Conservation (phyloP, 441 rosid genomes). For the Arabidopsis lyrata region DNA sequence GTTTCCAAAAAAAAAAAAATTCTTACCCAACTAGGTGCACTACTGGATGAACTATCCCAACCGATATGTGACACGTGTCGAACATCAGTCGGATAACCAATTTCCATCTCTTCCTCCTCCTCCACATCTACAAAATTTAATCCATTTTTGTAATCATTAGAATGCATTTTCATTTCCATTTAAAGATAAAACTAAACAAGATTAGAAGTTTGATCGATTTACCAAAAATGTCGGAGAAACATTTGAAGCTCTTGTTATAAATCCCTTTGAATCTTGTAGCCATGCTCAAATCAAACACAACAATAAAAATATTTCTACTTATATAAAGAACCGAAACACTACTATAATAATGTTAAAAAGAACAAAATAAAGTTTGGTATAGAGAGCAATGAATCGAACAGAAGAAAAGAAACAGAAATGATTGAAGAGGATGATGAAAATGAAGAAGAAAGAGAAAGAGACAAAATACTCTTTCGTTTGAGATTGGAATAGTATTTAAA, state of each 20-base stretch:
- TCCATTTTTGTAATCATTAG: not conserved
- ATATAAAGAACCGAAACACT: slow-evolving; percentile 2
- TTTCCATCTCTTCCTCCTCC: slow-evolving; percentile 67
- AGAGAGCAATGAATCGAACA: not conserved
- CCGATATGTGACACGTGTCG: slow-evolving; percentile 79
- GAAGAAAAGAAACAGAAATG: not conserved
- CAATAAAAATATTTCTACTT: not conserved
- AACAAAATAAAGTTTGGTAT: not conserved
- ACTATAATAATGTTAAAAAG: not conserved
- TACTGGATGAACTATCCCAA: slow-evolving; percentile 66
- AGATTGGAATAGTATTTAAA: slow-evolving; percentile 40
- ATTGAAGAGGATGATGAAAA: slow-evolving; percentile 31
- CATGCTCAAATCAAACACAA: slow-evolving; percentile 49
- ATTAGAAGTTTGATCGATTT: slow-evolving; percentile 11
- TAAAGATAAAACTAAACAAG: not conserved
- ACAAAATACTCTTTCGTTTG: slow-evolving; percentile 42
- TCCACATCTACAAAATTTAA: slow-evolving; percentile 46
- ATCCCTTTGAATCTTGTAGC: slow-evolving; percentile 82
- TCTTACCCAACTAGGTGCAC: slow-evolving; percentile 65
- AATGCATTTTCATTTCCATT: not conserved
- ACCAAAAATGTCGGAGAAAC: slow-evolving; percentile 84
- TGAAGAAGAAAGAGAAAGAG: slow-evolving; percentile 20
- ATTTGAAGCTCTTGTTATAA: slow-evolving; percentile 82
- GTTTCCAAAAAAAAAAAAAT: slow-evolving; percentile 38
- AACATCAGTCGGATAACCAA: slow-evolving; percentile 78